Base-by-base conservation (phyloP, 2,329 filamentous ascomycete species). In the Hypoxylon sp. region DNA sequence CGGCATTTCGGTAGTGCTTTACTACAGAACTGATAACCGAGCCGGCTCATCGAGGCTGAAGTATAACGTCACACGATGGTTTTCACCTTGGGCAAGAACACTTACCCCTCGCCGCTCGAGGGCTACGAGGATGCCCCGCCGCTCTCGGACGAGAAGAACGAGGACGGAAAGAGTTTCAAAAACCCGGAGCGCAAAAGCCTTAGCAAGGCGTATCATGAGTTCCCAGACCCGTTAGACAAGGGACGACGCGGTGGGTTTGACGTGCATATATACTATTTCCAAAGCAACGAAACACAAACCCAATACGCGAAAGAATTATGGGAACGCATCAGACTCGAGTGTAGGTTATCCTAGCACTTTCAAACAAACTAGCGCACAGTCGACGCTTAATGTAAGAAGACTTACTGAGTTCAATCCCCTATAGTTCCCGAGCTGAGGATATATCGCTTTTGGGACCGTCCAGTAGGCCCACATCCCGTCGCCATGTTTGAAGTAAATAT, bases 401-500 rank as follows among this genome's bases (percentile, higher is more conserved):
- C 44, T 17, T 24, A 56, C 34, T 60, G 37, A 59, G n/a, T n/a
- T 34, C 15, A 43, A 52, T 26, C 22, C 30, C 10, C 3, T 3
- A 17, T 63, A 93, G 91, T 97, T 73, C 93, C 93, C 7, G 93
- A 97, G 75, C 82, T 97, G 17, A 86, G 93, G 56, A 90, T 96
- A 70, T 97, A 97, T 75, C 82, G 78, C 13, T 81, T 97, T 68
- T 96, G 87, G 85, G 90, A 95, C 68, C 78, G 80, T 13, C 92
- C 93, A 0, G 78, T 97, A 26, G 94, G 93, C 0, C 93, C 93
- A 0, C 93, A 97, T 75, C 89, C 91, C 0, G 77, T 93, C 0
- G 91, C 89, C 54, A 97, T 97, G 93, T 97, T 97, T 72, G 94
- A 97, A 78, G 92, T 97, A 47, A 96, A 96, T 70, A 47, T 97